Evolutionary conservation across 768 basidiomycete genomes (phyloP).

Genomic region (Boletellus ananiceps): DNA sequence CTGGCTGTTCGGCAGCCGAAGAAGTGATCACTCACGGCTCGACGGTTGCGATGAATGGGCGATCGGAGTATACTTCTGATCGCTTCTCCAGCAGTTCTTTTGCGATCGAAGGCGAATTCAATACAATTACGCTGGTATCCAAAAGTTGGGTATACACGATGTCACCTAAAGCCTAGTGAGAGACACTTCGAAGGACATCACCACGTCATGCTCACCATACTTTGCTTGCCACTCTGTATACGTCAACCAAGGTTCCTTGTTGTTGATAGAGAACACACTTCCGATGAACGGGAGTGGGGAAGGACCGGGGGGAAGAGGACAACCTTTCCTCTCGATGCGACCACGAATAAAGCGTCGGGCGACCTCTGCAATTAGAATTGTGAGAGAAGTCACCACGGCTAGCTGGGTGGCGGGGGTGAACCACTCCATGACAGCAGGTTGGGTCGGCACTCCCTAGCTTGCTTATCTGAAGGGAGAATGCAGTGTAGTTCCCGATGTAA

Average conservation of each 20-base stretch:
- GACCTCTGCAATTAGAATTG: background rate
- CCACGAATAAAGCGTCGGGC: background rate
- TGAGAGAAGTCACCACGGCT: background rate
- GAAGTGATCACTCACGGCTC: slow-evolving; percentile 2
- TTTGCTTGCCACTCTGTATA: no score
- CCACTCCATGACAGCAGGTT: background rate
- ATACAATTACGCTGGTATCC: slow-evolving; percentile 39
- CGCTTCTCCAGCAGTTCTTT: slow-evolving; percentile 43
- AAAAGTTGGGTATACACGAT: slow-evolving; percentile 45
- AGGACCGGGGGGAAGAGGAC: slow-evolving; percentile 3
- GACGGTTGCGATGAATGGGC: slow-evolving; percentile 30
- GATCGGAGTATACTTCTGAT: slow-evolving; percentile 45
- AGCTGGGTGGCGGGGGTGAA: background rate
- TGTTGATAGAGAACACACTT: no score
- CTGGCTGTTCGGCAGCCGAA: background rate
- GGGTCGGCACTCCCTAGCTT: no score
- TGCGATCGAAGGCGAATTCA: slow-evolving; percentile 41
- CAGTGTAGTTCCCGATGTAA: no score
- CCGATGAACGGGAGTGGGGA: no score
- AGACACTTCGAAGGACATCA: no score
- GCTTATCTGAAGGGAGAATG: no score
- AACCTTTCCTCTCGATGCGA: slow-evolving; percentile 1
- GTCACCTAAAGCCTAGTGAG: slow-evolving; percentile 26
- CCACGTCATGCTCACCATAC: no score
- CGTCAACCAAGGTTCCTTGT: no score